phyloP scores from a whole-genome alignment of 768 basidiomycete genomes.

The Suillus lakei region DNA sequence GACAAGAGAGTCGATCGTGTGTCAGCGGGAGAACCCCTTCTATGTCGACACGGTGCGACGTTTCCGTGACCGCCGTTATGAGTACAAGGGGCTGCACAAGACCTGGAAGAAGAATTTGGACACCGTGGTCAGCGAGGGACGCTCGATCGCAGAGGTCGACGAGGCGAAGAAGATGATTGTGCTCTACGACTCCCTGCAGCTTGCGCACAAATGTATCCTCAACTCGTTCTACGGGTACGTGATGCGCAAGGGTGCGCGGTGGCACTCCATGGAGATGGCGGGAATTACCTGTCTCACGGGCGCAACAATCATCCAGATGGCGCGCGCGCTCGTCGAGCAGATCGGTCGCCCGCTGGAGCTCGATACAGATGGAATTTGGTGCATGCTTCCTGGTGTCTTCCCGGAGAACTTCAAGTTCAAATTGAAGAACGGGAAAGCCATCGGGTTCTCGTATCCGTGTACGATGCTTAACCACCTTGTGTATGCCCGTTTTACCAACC shows the following conservation, averaged over 20 bases:
- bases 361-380: constrained; percentile 99
- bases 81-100: constrained; percentile 98
- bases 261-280: constrained; percentile 99
- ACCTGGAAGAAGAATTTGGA: constrained; percentile 99
- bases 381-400: constrained; percentile 98
- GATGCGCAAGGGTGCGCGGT: constrained; percentile 98
- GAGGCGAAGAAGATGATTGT: constrained; percentile 99
- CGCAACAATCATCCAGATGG: constrained; percentile 98
- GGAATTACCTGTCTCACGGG: constrained; percentile 98
- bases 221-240: constrained; percentile 99
- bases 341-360: constrained; percentile 96
- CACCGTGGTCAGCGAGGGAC: constrained; percentile 63
- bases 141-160: constrained; percentile 83
- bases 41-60: constrained; percentile 98
- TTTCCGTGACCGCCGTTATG: constrained; percentile 97
- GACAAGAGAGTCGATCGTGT: constrained; percentile 92
- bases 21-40: constrained; percentile 97
- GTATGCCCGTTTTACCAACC: constrained; percentile 92
- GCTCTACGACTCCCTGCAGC: constrained; percentile 95
- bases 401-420: constrained; percentile 99
- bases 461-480: constrained; percentile 99
- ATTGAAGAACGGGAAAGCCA: constrained; percentile 82
- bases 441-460: constrained; percentile 94
- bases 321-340: constrained; percentile 94
- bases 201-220: constrained; percentile 99